A percentile compares a stretch with the other conserved stretches of the same genome.
Conservation (phyloP, 768 basidiomycete genomes). For the Suillus placidus region DNA sequence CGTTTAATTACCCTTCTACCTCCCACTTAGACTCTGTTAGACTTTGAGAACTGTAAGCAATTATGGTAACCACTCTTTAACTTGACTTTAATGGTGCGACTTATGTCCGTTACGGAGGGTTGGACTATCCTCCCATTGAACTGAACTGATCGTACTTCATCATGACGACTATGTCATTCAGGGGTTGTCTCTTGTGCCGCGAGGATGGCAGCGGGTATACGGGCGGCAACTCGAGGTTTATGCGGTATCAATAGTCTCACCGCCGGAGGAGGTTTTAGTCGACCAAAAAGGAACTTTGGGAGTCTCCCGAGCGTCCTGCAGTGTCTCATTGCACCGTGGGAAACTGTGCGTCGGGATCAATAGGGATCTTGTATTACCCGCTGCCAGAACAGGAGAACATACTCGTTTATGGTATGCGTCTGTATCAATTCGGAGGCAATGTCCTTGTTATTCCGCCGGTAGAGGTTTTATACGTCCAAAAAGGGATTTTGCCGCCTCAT, state of each 20-base stretch:
- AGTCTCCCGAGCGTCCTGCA: too few species aligned
- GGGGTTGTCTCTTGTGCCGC: neutral
- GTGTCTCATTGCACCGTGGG: too few species aligned
- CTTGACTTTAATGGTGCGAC: neutral
- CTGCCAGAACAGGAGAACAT: neutral
- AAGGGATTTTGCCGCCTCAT: neutral
- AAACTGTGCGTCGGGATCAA: neutral
- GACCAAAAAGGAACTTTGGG: neutral
- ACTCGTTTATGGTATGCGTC: neutral
- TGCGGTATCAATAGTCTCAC: neutral
- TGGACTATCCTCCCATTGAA: neutral
- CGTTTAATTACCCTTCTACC: neutral
- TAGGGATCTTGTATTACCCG: neutral
- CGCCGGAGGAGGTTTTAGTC: neutral
- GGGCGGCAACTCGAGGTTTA: neutral
- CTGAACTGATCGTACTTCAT: neutral
- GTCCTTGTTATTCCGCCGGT: neutral
- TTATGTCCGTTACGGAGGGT: neutral
- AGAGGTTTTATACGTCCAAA: neutral
- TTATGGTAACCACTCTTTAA: neutral
- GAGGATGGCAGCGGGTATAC: too few species aligned
- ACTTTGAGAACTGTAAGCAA: neutral
- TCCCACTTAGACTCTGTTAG: neutral
- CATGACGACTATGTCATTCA: neutral
- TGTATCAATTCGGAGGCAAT: neutral